A percentile compares a stretch with the other conserved stretches of the same genome.
phyloP scores from a whole-genome alignment of 345 rosid genomes.

The Anastatica hierochuntica region DNA sequence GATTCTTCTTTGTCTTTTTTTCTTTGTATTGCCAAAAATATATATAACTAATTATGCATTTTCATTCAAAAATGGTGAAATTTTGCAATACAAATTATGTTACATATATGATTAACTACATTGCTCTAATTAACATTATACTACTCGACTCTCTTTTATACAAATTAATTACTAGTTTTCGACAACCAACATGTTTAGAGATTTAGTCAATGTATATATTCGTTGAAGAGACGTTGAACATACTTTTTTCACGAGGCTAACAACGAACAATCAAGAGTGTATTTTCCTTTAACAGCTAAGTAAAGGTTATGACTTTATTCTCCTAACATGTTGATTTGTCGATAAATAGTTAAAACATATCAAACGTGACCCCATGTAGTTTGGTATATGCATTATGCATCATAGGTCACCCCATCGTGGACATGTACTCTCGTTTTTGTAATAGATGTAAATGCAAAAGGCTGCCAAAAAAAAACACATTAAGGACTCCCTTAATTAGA shows the following conservation, averaged over 20 bases:
- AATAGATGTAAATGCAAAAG: constrained; percentile 1
- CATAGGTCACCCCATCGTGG: constrained; percentile 13
- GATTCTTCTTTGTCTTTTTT: constrained; percentile 24
- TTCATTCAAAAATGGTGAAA: too few relatives aligned
- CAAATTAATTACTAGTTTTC: not conserved
- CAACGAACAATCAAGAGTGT: constrained; percentile 14
- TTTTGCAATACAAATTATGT: too few relatives aligned
- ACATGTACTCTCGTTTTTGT: constrained; percentile 18
- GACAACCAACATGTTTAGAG: not conserved
- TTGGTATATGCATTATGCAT: constrained; percentile 4
- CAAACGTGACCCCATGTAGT: constrained; percentile 9
- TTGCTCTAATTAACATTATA: too few relatives aligned
- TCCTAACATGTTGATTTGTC: constrained; percentile 14
- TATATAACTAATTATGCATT: too few relatives aligned
- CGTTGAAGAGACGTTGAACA: constrained; percentile 14
- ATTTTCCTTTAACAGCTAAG: constrained; percentile 4
- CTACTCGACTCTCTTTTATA: too few relatives aligned
- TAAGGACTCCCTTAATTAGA: too few relatives aligned
- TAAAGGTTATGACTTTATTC: constrained; percentile 11
- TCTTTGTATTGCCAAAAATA: too few relatives aligned
- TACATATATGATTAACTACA: too few relatives aligned
- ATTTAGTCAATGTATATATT: constrained; percentile 8
- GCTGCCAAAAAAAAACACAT: not conserved
- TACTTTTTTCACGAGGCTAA: constrained; percentile 1
- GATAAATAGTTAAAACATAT: constrained; percentile 21